phyloP scores from a whole-genome alignment of 257 asterid genomes.

The Scutellaria minor region DNA sequence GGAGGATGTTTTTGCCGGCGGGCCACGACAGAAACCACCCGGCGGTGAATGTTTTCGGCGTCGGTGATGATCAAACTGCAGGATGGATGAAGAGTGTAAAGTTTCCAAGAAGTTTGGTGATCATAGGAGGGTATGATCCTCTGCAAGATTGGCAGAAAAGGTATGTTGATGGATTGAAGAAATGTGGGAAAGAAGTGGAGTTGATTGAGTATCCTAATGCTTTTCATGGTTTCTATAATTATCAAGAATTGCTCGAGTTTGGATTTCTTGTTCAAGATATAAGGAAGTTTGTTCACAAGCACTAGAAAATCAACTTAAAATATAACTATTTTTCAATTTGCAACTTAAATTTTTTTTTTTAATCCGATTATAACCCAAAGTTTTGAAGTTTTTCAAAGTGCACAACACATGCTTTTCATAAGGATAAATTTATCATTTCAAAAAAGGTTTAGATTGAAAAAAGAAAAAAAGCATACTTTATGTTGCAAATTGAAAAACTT shows the following conservation, averaged over 20 bases:
- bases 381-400: too few relatives aligned
- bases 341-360: too few relatives aligned
- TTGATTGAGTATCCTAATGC: too few relatives aligned
- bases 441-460: too few relatives aligned
- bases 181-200: slow-evolving; percentile 37
- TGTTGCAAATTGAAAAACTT: too few relatives aligned
- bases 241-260: slow-evolving; percentile 27
- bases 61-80: background rate
- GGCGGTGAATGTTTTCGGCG: slow-evolving; percentile 29
- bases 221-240: too few relatives aligned
- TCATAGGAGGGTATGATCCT: slow-evolving; percentile 40
- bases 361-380: too few relatives aligned
- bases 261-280: slow-evolving; percentile 28
- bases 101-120: background rate
- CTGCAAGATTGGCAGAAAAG: slow-evolving; percentile 42
- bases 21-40: slow-evolving; percentile 36
- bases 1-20: slow-evolving; percentile 42
- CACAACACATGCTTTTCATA: too few relatives aligned
- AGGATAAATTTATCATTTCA: too few relatives aligned
- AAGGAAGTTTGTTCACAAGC: background rate
- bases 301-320: too few relatives aligned
- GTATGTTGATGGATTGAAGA: slow-evolving; percentile 33
- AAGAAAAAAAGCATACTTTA: too few relatives aligned
- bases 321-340: too few relatives aligned
- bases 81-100: background rate